These are phyloP conservation scores for Aspergillus affinis DNA, from an alignment of 495 filamentous ascomycete genomes.

Conservation along the genomic window DNA sequence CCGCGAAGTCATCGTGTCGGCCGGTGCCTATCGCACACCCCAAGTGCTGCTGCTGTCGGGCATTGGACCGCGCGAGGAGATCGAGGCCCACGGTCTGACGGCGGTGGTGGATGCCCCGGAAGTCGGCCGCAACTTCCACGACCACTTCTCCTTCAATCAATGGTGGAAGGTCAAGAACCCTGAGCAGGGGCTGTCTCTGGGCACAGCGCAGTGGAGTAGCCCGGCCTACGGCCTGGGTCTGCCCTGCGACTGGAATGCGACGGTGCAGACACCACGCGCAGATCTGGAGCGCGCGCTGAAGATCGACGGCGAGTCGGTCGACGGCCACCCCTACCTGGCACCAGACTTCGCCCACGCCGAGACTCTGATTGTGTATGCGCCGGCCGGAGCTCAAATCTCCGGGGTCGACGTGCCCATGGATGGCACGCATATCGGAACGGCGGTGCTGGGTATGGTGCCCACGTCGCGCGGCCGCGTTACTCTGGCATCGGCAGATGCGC, in stretches of 20 bases:
- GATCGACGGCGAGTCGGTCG: constrained; percentile 26
- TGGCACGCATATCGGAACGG: constrained; percentile 35
- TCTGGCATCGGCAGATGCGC: constrained; percentile 30
- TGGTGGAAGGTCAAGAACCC: constrained; percentile 41
- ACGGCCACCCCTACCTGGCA: constrained; percentile 16
- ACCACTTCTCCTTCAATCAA: constrained; percentile 31
- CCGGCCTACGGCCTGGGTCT: constrained; percentile 30
- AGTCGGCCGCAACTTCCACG: constrained; percentile 37
- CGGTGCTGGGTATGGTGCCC: constrained; percentile 31
- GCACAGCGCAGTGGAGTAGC: constrained; percentile 28
- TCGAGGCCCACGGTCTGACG: constrained; percentile 26
- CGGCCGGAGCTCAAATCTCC: constrained; percentile 17
- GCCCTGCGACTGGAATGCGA: constrained; percentile 28
- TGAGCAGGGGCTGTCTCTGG: constrained; percentile 31
- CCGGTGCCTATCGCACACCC: constrained; percentile 33
- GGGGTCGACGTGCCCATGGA: constrained; percentile 31
- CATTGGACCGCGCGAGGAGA: constrained; percentile 28
- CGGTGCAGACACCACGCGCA: constrained; percentile 15
- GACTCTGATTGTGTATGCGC: constrained; percentile 31
- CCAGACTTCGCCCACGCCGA: constrained; percentile 13
- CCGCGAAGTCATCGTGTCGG: constrained; percentile 32
- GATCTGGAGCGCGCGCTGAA: constrained; percentile 29
- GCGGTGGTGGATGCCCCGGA: constrained; percentile 25
- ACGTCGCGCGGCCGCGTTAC: constrained; percentile 45
- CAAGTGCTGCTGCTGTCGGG: constrained; percentile 42